A percentile compares a stretch with the other conserved stretches of the same genome.
Evolutionary conservation across 805 yeast species (phyloP).

Genomic region (Debaryomyces tyrocola): DNA sequence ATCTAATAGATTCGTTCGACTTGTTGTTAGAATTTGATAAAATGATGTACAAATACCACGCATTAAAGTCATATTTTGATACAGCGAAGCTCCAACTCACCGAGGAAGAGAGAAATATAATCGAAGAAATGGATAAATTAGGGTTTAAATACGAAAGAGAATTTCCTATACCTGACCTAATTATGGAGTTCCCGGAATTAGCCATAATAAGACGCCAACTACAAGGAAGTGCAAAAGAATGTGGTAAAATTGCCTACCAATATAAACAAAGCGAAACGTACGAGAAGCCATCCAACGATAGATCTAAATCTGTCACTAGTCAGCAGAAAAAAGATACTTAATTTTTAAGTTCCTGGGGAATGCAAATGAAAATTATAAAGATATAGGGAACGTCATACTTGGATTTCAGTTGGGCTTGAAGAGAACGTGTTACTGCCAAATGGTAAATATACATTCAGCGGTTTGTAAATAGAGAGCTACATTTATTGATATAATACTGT

Average conservation of each 20-base stretch:
- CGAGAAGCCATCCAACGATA: not conserved
- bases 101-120: slow-evolving; percentile 6
- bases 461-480: no score
- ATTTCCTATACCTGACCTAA: slow-evolving; percentile 22
- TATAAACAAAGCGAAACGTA: not conserved
- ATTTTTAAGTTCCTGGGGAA: not conserved
- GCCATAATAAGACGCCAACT: slow-evolving; percentile 29
- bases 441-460: no score
- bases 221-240: slow-evolving; percentile 31
- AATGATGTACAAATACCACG: slow-evolving; percentile 23
- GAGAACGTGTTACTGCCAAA: no score
- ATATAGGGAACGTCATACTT: no score
- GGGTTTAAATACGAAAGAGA: slow-evolving; percentile 18
- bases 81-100: slow-evolving; percentile 11
- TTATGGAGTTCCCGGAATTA: slow-evolving; percentile 18
- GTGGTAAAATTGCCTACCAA: slow-evolving; percentile 24
- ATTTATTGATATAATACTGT: no score
- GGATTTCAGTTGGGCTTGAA: no score
- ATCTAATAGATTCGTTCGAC: slow-evolving; percentile 11
- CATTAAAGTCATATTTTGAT: slow-evolving; percentile 24
- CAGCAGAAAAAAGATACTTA: not conserved
- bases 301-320: not conserved
- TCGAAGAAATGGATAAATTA: slow-evolving; percentile 16
- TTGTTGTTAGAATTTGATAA: slow-evolving; percentile 26
- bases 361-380: not conserved